Evolutionary conservation across 768 basidiomycete species (phyloP), one percentile per base, ranked within the genome.

Genomic region (Suillus americanus): DNA sequence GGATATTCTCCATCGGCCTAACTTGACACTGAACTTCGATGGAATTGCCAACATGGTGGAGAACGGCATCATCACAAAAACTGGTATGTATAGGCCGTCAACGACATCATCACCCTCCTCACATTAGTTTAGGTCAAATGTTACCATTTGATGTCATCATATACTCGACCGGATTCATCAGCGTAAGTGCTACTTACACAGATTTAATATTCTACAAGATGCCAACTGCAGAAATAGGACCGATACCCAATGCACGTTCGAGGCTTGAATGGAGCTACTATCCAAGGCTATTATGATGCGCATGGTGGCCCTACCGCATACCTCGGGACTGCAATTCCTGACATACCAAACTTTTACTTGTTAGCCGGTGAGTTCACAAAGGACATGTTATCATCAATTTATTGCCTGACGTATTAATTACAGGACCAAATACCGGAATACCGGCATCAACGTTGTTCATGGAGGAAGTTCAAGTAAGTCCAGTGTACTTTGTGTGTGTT

Each of bases 311-410:
- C 78, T 5, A 71, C 73, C 7, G 77, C 73, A 7, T 79, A 79
- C 63, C 62, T 62, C 20, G 76, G 77, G 18, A 74, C 74, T 2
- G 63, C 70, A 10, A 64, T 79, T 38, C 78, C 78, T 6, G 71
- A 68, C 18, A 79, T 79, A 16, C 78, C 79, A 1, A 79, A 79
- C 57, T 75, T 75, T 63, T 78, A 73, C 66, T 70, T 72, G 66
- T 33, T 78, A 6, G 60, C 62, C 23, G 77, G 75, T 74, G 20
- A 25, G 70, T 69, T 54, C 30, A 33, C 30, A 33, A 1, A 16
- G 18, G 30, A 33, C 50, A 30, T 18, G 18, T 28, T 46, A 12
- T 16, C 9, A 7, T 41, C 23, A 14, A n/a, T 16, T 35, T 28
- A 18, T 20, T 3, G 37, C 43, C 9, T 28, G 18, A 54, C 28